Conservation (phyloP, 1,284 basidiomycete species). For the Hymenochaete sp. region DNA sequence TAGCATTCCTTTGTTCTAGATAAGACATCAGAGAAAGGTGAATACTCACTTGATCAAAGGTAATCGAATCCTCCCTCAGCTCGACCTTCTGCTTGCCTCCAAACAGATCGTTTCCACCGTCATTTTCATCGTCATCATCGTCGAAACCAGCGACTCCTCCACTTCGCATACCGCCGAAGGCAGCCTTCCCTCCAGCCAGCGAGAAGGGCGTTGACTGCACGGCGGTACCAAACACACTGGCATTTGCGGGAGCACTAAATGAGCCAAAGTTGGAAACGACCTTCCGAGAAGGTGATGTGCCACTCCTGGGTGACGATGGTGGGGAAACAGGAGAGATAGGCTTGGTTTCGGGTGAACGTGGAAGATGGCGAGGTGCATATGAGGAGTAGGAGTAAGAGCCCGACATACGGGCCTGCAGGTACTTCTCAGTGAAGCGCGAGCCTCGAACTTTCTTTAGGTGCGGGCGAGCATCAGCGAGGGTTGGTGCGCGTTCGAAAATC, state of each 20-base stretch:
- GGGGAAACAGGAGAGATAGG: slow-evolving; percentile 30
- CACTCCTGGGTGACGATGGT: slow-evolving; percentile 30
- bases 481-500: slow-evolving; percentile 72
- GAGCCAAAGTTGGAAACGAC: slow-evolving; percentile 85
- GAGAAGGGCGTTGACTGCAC: slow-evolving; percentile 73
- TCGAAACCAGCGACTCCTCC: slow-evolving; percentile 32
- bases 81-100: slow-evolving; percentile 63
- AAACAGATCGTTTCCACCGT: slow-evolving; percentile 31
- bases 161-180: slow-evolving; percentile 62
- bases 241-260: slow-evolving; percentile 70
- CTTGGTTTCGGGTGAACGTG: slow-evolving; percentile 34
- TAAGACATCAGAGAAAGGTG: slow-evolving; percentile 1
- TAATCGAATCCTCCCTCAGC: slow-evolving; percentile 73
- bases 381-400: slow-evolving; percentile 38
- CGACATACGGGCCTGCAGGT: slow-evolving; percentile 68
- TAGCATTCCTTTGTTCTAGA: not conserved
- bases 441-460: slow-evolving; percentile 82
- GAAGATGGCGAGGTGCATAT: slow-evolving; percentile 42
- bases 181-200: slow-evolving; percentile 69
- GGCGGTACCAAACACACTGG: slow-evolving; percentile 73
- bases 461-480: slow-evolving; percentile 69
- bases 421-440: slow-evolving; percentile 90
- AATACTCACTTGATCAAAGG: slow-evolving; percentile 71
- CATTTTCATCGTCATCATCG: slow-evolving; percentile 43
- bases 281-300: slow-evolving; percentile 64